Percentiles rank a stretch among this genome's conserved stretches.
phyloP scores from a whole-genome alignment of 495 filamentous ascomycete species.

The Tuber calosporum region DNA sequence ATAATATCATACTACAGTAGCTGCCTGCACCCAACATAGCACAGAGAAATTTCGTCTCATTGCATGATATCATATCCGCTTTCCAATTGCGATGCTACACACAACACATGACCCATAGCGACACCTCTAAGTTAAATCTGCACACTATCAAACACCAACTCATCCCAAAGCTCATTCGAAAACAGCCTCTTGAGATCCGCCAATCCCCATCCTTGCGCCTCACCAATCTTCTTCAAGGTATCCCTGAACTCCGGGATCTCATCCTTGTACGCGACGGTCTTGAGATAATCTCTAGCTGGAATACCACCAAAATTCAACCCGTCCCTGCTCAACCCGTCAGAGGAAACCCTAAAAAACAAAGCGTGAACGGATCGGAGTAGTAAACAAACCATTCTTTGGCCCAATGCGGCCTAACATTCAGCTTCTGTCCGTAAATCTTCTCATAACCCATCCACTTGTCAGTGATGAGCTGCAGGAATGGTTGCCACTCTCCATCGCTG shows the following conservation, averaged over 20 bases:
- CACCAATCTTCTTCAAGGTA: conserved; percentile 45
- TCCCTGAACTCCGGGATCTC: conserved; percentile 46
- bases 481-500: conserved; percentile 45
- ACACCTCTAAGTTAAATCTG: background rate
- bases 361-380: background rate
- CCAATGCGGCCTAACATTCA: conserved; percentile 51
- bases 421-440: conserved; percentile 34
- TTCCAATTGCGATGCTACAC: background rate
- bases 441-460: conserved; percentile 48
- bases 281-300: conserved; percentile 44
- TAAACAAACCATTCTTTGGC: conserved; percentile 53
- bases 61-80: background rate
- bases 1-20: too few species aligned
- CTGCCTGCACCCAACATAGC: background rate
- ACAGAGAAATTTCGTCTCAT: background rate
- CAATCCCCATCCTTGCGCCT: conserved; percentile 47
- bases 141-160: background rate
- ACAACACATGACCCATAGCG: background rate
- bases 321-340: conserved; percentile 25
- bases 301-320: conserved; percentile 38
- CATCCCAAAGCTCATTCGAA: conserved; percentile 18
- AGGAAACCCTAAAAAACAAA: background rate
- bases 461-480: conserved; percentile 46
- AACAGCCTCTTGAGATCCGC: conserved; percentile 40
- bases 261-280: conserved; percentile 46